Evolutionary conservation across 2,329 filamentous ascomycete species (phyloP), one percentile per base, ranked within the genome.

Genomic region (Diaporthe ampelina): DNA sequence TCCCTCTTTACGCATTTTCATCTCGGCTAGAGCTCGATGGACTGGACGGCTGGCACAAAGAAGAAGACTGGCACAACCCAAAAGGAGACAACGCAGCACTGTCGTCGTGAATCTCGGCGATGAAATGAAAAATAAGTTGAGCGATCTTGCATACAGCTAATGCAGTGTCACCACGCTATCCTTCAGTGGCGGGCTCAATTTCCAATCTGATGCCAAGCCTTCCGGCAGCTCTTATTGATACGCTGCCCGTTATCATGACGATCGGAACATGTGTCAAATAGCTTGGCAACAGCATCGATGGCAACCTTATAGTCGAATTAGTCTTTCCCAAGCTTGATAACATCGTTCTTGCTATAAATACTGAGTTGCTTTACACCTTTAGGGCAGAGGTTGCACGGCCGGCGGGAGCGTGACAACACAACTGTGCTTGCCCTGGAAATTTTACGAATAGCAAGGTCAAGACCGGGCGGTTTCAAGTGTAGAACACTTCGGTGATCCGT

Each of bases 71-170:
- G 19, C 5, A 9, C 24, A 45, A 15, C 5, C 24, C 6, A 3
- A 13, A 6, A 37, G 15, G 4, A 10, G 15, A 26, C 29, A 48
- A 24, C 1, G 45, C 4, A 48, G 29, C 15, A n/a, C 45, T 26
- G 45, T 26, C 8, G 19, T 35, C 35, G 19, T 17, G 26, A 21
- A 2, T 15, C 32, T 8, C 13, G 52, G 8, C 9, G 6, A 15
- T 32, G 19, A 54, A 29, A 26, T 8, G 1, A 67, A 37, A 37
- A 15, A 11, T 24, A 1, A 45, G 15, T 24, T n/a, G 29, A 37
- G 29, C n/a, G 45, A 37, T 7, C 26, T 29, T 54, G 63, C 61
- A 67, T 40, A 24, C 45, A 11, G 48, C 63, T 68, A 68, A 54
- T 40, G 63, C 63, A 52, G 32, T 37, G 63, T 35, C 29, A 52